Evolutionary conservation across 1,284 basidiomycete genomes (phyloP), one percentile per base, ranked within the genome.

Genomic region (Apiotrichum porosum): DNA sequence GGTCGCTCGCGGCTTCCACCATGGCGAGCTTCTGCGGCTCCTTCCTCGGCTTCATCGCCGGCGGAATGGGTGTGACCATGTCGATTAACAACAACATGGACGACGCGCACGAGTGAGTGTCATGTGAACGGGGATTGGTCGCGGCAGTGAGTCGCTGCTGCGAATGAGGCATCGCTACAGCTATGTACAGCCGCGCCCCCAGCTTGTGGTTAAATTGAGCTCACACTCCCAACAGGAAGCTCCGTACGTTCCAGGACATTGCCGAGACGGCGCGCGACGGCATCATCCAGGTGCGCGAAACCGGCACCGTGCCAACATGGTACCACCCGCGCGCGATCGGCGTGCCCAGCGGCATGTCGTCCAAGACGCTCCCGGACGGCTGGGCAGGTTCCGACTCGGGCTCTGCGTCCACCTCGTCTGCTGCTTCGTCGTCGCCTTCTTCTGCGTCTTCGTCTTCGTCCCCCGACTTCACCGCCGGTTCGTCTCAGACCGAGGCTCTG

Each of bases 41-140:
- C 13, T 65, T 68, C 37, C 22, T 65, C 8, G 68, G 68, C 3
- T 67, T 65, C 34, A 58, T 61, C 10, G 42, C 63, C 9, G 66
- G 62, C 6, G 65, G 63, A 4, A 58, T 55, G 2, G 62, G 57
- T 0, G 62, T 54, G 3, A 57, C 65, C 4, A 39, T 60, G 38
- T 61, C 65, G 48, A 57, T 69, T 6, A 61, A 57, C 10, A 41
- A 44, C 12, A 56, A 66, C 28, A 67, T 69, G 63, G 44, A 47
- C n/a, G 63, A 68, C 48, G 42, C 56, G n/a, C 37, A 53, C 19
- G 41, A 60, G 64, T 61, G 52, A 54, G 61, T 61, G 31, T 3
- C n/a, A n/a, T n/a, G n/a, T 6, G 3, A 6, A 41, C 26, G 17
- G 30, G 28, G 21, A 21, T 26, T 24, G 18, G 18, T 15, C 19